Percentiles rank a stretch among this genome's conserved stretches.
Evolutionary conservation across 2,329 filamentous ascomycete genomes (phyloP).

Genomic region (Aspergillus thermomutatus): DNA sequence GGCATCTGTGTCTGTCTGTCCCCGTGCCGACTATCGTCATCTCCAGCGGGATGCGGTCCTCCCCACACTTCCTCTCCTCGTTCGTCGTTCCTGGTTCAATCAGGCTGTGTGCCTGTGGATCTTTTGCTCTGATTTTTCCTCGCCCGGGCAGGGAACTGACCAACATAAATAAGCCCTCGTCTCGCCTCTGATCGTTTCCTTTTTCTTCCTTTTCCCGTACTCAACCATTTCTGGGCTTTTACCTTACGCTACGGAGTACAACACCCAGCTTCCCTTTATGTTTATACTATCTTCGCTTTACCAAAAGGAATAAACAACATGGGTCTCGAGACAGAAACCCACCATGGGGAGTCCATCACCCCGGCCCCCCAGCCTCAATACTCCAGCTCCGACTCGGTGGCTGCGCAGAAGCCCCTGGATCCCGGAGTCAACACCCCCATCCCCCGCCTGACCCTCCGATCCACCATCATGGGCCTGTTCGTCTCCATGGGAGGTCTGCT

Average conservation of each 20-base stretch:
- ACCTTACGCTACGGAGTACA: too few species aligned
- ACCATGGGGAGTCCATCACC: constrained; percentile 32
- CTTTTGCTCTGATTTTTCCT: neutral
- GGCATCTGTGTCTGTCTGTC: neutral
- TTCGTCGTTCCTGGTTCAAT: neutral
- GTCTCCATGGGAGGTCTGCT: constrained; percentile 46
- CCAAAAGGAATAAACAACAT: constrained; percentile 19
- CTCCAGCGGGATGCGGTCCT: neutral
- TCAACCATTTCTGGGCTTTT: too few species aligned
- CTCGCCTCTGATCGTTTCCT: neutral
- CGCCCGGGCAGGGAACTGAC: too few species aligned
- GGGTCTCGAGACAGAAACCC: constrained; percentile 27
- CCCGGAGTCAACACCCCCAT: constrained; percentile 28
- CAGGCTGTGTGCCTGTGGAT: neutral
- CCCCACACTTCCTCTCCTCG: neutral
- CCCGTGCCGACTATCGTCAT: neutral
- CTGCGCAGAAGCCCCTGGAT: constrained; percentile 21
- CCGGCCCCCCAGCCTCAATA: constrained; percentile 20
- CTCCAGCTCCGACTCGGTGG: constrained; percentile 24
- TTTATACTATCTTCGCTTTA: too few species aligned
- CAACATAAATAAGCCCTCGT: neutral
- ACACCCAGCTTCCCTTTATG: too few species aligned
- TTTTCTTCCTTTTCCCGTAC: neutral
- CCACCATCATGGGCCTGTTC: constrained; percentile 32
- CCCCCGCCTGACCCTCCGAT: constrained; percentile 33